Conservation (phyloP, 768 basidiomycete genomes). For the Boletus reticulatus region DNA sequence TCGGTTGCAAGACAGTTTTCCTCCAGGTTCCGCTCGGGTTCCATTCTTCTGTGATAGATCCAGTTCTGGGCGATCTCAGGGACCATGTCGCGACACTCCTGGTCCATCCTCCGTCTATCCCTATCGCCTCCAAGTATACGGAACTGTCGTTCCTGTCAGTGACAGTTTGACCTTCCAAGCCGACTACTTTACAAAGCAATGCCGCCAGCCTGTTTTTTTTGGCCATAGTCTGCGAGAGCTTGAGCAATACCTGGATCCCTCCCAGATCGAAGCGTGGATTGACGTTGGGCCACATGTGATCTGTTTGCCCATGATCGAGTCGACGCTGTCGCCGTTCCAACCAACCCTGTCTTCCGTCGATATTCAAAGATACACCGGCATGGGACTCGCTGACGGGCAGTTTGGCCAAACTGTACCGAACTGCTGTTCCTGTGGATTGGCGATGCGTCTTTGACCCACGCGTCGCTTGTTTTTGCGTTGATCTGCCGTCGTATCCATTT, state of each 20-base stretch:
- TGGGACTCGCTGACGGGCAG: slow-evolving; percentile 46
- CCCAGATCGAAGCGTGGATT: slow-evolving; percentile 48
- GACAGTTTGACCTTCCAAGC: slow-evolving; percentile 46
- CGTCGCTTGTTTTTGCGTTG: slow-evolving; percentile 39
- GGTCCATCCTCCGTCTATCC: slow-evolving; percentile 49
- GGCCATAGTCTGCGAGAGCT: slow-evolving; percentile 47
- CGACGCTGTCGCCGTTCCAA: slow-evolving; percentile 26
- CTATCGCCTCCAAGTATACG: slow-evolving; percentile 64
- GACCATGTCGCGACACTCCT: slow-evolving; percentile 36
- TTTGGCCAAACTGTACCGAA: slow-evolving; percentile 49
- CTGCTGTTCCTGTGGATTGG: slow-evolving; percentile 48
- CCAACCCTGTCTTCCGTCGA: slow-evolving; percentile 43
- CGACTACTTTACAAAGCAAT: slow-evolving; percentile 59
- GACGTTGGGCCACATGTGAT: slow-evolving; percentile 67
- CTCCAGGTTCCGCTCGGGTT: slow-evolving; percentile 61
- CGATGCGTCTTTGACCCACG: slow-evolving; percentile 49
- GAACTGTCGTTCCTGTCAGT: slow-evolving; percentile 50
- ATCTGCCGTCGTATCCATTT: slow-evolving; percentile 66
- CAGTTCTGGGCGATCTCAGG: slow-evolving; percentile 50
- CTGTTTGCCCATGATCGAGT: slow-evolving; percentile 56
- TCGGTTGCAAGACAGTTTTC: slow-evolving; percentile 39
- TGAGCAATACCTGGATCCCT: slow-evolving; percentile 23
- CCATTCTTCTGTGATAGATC: slow-evolving; percentile 64
- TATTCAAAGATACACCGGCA: slow-evolving; percentile 43
- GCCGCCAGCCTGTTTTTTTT: slow-evolving; percentile 55